These are phyloP conservation scores for Paxillus ammoniavirescens DNA, from an alignment of 768 basidiomycete species.

Conservation along the genomic window DNA sequence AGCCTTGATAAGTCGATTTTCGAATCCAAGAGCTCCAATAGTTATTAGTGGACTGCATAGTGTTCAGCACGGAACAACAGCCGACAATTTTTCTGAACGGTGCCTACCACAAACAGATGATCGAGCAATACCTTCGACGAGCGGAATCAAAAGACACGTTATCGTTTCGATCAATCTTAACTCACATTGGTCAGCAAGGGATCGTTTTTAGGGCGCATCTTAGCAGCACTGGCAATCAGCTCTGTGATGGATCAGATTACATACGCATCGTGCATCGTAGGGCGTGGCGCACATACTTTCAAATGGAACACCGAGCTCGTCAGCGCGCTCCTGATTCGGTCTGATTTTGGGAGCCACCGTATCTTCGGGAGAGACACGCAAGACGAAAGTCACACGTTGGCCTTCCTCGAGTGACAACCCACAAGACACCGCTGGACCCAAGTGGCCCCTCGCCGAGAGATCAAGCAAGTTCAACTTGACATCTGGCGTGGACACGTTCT, in stretches of 20 bases:
- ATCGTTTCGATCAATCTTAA: neutral
- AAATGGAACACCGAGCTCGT: conserved; percentile 45
- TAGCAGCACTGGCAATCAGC: conserved; percentile 44
- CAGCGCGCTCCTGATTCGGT: conserved; percentile 39
- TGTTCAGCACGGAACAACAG: neutral
- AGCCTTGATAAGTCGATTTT: conserved; percentile 85
- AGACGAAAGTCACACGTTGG: conserved; percentile 85
- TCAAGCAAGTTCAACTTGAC: conserved; percentile 63
- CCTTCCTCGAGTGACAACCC: conserved; percentile 75
- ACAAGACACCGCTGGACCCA: conserved; percentile 61
- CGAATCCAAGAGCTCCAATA: conserved; percentile 92
- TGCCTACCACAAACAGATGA: conserved; percentile 51
- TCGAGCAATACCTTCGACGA: conserved; percentile 52
- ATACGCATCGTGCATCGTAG: neutral
- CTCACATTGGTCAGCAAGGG: conserved; percentile 66
- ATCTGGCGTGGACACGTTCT: conserved; percentile 47
- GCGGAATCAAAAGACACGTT: neutral
- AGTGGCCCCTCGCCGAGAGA: conserved; percentile 67
- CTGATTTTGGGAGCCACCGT: conserved; percentile 8
- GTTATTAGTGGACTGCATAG: conserved; percentile 57
- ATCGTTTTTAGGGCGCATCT: conserved; percentile 57
- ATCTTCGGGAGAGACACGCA: conserved; percentile 65
- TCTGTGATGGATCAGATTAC: conserved; percentile 25
- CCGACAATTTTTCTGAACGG: neutral
- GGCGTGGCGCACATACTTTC: conserved; percentile 31